Percentiles rank a stretch among this genome's conserved stretches.
Conservation (phyloP, 257 asterid species). For the Nemophila menziesii region DNA sequence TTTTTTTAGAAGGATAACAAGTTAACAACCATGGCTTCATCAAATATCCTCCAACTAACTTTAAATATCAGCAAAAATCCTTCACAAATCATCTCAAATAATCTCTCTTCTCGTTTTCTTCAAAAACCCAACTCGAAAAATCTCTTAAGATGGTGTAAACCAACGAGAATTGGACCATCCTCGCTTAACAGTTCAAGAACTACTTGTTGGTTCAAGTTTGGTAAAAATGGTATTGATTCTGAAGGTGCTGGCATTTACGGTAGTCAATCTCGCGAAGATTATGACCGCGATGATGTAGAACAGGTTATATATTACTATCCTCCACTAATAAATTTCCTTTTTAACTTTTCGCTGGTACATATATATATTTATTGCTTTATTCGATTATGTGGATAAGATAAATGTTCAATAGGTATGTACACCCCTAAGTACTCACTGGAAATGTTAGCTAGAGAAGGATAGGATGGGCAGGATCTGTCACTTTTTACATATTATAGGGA, state of each 20-base stretch:
- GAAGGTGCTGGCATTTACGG: constrained; percentile 95
- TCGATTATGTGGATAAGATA: too few relatives aligned
- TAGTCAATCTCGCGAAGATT: constrained; percentile 79
- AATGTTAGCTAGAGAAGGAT: too few relatives aligned
- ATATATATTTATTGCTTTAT: too few relatives aligned
- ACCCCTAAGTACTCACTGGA: too few relatives aligned
- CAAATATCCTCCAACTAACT: constrained; percentile 32
- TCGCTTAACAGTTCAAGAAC: constrained; percentile 19
- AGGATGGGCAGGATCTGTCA: too few relatives aligned
- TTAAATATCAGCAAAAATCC: constrained; percentile 20
- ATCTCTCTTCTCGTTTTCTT: constrained; percentile 21
- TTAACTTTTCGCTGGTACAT: too few relatives aligned
- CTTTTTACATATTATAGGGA: too few relatives aligned
- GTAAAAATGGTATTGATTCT: constrained; percentile 82
- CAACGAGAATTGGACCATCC: constrained; percentile 31
- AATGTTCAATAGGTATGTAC: too few relatives aligned
- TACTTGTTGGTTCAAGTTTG: constrained; percentile 86
- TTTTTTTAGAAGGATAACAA: too few relatives aligned
- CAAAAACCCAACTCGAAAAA: constrained; percentile 14
- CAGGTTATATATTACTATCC: constrained; percentile 33
- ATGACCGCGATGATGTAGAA: constrained; percentile 92
- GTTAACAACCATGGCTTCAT: constrained; percentile 46
- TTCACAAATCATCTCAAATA: constrained; percentile 15
- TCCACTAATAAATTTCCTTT: too few relatives aligned
- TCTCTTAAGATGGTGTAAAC: constrained; percentile 37